Base-by-base conservation (phyloP, 331 rosid genomes). In the Spiraea crenata region DNA sequence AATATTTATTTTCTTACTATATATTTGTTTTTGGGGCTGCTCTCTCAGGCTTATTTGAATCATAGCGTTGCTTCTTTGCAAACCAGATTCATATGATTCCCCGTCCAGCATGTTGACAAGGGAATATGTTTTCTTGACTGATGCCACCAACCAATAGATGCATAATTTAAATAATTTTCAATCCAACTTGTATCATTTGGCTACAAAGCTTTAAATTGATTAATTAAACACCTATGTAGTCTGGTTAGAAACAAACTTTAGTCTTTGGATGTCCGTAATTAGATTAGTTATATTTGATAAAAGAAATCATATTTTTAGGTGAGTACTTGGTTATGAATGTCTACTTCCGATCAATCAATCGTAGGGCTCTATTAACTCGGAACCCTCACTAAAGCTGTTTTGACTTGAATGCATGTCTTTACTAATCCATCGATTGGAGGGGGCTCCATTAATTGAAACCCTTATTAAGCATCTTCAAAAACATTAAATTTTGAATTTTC, bases 41-140 rank as follows among this genome's bases (percentile, higher is more conserved):
- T 38, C 69, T 69, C 48, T 14, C 44, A 0, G 54, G 62, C 34
- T 38, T 9, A 7, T 61, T 4, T 44, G 72, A 67, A 56, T 76
- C 51, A 55, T 62, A 25, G 47, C 56, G 3, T 19, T 9, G 51
- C 7, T 57, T 49, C 4, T 47, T 65, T 47, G 41, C 44, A 46
- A 34, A 47, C n/a, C 25, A 55, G 19, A 55, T 42, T 45, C 73
- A 20, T 56, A 15, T 25, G 46, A 70, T 42, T 57, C 56, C 17
- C 12, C 57, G 1, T 70, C 74, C 3, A 25, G 55, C 25, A 5
- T 56, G 52, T 14, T 9, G 13, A 3, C 65, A 57, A 46, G 54
- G 40, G 6, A 54, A 39, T 51, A 13, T 68, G 61, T 14, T 54
- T 55, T 9, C 9, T n/a, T 5, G 20, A 40, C 31, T 0, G 41